Conservation (phyloP, 2,329 filamentous ascomycete genomes). For the Keithomyces neogunnii region DNA sequence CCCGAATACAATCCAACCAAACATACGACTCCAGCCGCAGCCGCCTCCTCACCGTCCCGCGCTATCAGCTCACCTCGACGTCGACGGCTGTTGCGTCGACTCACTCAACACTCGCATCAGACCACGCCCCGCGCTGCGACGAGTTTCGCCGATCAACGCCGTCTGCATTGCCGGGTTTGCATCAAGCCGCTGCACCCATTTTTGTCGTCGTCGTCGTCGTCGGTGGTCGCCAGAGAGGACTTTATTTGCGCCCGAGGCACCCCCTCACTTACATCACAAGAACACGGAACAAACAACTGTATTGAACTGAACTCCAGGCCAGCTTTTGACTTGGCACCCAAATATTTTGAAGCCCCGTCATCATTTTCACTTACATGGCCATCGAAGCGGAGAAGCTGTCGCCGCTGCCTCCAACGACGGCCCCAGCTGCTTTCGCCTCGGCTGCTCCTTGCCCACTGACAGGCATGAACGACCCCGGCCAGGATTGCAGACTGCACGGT, state of each 20-base stretch:
- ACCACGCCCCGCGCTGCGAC: neutral
- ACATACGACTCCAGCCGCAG: neutral
- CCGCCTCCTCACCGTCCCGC: neutral
- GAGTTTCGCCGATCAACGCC: neutral
- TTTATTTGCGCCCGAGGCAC: too few species aligned
- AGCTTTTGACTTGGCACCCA: neutral
- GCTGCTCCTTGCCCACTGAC: conserved; percentile 14
- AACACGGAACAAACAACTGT: neutral
- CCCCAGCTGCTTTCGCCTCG: conserved; percentile 21
- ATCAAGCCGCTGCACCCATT: too few species aligned
- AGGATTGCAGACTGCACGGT: conserved; percentile 9
- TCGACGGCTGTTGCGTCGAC: neutral
- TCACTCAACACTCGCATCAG: conserved; percentile 2
- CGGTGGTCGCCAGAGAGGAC: too few species aligned
- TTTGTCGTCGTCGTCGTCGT: too few species aligned
- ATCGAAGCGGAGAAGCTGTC: conserved; percentile 25
- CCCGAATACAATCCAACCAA: neutral
- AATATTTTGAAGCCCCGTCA: neutral
- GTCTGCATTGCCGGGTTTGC: neutral
- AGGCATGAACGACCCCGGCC: conserved; percentile 10
- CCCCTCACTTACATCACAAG: too few species aligned
- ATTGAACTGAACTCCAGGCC: neutral
- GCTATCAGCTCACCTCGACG: conserved; percentile 1
- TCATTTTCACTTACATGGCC: conserved; percentile 13
- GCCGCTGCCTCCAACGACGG: conserved; percentile 20